Evolutionary conservation across 306 rosid genomes (phyloP).

Genomic region (Boehmeria nivea): DNA sequence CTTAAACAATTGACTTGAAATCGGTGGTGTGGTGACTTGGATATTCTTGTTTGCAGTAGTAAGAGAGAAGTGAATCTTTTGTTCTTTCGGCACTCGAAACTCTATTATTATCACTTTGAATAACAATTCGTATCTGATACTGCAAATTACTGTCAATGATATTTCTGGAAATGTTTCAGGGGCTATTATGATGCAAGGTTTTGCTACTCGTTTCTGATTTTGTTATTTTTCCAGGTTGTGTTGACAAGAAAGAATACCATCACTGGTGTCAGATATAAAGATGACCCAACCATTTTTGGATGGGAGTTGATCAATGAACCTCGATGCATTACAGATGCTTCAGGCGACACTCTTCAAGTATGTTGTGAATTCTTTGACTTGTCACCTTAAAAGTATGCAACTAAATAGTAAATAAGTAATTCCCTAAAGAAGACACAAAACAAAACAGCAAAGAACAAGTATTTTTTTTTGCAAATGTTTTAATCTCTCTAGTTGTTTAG

Average conservation of each 20-base stretch:
- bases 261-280: constrained; percentile 75
- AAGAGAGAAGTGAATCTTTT: no score
- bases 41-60: no score
- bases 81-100: no score
- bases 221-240: constrained; percentile 49
- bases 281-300: constrained; percentile 87
- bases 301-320: constrained; percentile 99
- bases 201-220: neutral
- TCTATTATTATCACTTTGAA: no score
- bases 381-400: constrained; percentile 5
- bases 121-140: no score
- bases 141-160: neutral
- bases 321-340: constrained; percentile 87
- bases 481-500: neutral
- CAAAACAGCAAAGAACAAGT: no score
- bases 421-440: no score
- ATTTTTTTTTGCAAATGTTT: no score
- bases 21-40: no score
- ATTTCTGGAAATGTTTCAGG: neutral
- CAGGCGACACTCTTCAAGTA: constrained; percentile 97
- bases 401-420: neutral
- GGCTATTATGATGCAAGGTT: neutral
- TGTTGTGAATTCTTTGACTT: constrained; percentile 26
- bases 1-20: no score
- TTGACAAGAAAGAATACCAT: constrained; percentile 80